These are phyloP conservation scores for Sporisorium reilianum DNA, from an alignment of 1,284 basidiomycete genomes.

Conservation along the genomic window DNA sequence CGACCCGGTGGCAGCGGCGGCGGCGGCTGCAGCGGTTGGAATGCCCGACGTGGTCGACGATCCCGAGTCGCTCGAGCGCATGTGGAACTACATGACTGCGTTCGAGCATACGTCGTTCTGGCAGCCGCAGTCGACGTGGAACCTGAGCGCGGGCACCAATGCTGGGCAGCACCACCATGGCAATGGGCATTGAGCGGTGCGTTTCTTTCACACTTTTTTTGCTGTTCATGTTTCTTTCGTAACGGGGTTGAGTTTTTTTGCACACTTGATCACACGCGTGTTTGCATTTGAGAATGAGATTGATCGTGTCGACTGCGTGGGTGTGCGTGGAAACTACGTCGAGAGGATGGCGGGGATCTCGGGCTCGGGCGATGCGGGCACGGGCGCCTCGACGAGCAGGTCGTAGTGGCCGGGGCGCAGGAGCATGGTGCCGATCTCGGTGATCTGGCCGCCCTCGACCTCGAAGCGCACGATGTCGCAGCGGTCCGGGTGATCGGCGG, in stretches of 20 bases:
- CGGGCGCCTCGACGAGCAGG: constrained; percentile 52
- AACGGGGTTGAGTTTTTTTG: constrained; percentile 8
- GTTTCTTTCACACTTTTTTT: background rate
- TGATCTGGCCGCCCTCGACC: constrained; percentile 56
- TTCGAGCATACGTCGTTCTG: constrained; percentile 50
- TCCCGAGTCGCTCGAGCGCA: constrained; percentile 41
- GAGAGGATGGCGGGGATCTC: constrained; percentile 46
- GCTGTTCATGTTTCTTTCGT: constrained; percentile 7
- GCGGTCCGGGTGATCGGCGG: constrained; percentile 33
- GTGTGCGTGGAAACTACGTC: constrained; percentile 1
- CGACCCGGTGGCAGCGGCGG: constrained; percentile 4
- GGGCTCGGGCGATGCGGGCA: constrained; percentile 49
- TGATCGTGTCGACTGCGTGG: background rate
- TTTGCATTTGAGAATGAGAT: background rate
- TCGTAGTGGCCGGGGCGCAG: constrained; percentile 60
- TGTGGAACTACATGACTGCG: constrained; percentile 56
- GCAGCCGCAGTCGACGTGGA: constrained; percentile 52
- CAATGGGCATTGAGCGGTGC: background rate
- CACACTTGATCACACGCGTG: background rate
- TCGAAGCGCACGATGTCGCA: constrained; percentile 63
- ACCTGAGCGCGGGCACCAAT: constrained; percentile 10
- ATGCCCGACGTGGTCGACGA: constrained; percentile 44
- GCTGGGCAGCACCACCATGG: constrained; percentile 7
- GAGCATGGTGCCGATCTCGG: constrained; percentile 55
- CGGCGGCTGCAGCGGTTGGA: constrained; percentile 11